phyloP scores from a whole-genome alignment of 2,329 filamentous ascomycete species.

The Colletotrichum sp. region DNA sequence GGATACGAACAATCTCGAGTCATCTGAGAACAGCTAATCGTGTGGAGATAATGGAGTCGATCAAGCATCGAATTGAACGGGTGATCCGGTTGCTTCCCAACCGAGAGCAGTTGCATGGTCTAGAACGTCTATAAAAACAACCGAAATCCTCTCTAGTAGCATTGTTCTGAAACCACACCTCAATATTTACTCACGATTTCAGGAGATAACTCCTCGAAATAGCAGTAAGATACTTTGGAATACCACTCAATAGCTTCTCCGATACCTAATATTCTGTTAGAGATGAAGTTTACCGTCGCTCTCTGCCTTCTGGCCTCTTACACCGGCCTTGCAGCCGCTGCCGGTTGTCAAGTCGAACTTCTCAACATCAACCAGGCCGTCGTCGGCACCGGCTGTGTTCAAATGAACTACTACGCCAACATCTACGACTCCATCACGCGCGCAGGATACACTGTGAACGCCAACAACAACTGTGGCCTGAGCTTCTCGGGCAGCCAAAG shows the following conservation, averaged over 20 bases:
- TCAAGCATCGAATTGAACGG: background rate
- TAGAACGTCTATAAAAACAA: background rate
- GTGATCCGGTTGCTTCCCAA: background rate
- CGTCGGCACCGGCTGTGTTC: background rate
- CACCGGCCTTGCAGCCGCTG: background rate
- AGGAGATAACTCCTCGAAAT: accelerated
- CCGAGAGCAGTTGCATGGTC: background rate
- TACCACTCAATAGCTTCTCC: accelerated
- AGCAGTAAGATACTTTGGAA: background rate
- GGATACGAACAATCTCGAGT: background rate
- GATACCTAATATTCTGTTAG: background rate
- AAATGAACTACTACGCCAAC: background rate
- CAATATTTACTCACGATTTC: accelerated
- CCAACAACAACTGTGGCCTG: background rate
- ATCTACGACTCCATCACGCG: background rate
- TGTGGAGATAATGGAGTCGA: background rate
- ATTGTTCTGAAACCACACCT: background rate
- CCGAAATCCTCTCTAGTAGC: accelerated
- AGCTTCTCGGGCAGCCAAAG: background rate
- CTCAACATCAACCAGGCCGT: background rate
- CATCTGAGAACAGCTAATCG: background rate
- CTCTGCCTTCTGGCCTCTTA: background rate
- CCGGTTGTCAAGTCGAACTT: background rate
- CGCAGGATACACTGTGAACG: background rate
- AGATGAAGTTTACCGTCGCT: background rate